A percentile compares a stretch with the other conserved stretches of the same genome.
phyloP scores from a whole-genome alignment of 176 grass and related monocot genomes.

The Zea luxurians region DNA sequence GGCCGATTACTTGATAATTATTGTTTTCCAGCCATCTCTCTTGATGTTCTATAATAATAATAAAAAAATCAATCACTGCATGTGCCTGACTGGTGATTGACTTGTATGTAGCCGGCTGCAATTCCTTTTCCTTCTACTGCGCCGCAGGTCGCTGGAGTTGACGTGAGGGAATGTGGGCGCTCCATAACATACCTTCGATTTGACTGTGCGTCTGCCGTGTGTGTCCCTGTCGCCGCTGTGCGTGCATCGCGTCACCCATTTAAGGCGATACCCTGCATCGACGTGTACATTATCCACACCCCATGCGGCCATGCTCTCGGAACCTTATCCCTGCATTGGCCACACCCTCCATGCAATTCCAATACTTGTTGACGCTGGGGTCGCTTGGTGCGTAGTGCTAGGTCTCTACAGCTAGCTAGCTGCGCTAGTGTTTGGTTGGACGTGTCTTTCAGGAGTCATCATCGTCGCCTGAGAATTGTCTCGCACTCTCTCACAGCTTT shows the following conservation, averaged over 20 bases:
- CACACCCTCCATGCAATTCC: background rate
- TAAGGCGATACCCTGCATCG: slow-evolving; percentile 7
- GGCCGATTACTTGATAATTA: too few species aligned
- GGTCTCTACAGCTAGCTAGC: background rate
- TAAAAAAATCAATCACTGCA: too few species aligned
- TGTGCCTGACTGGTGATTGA: background rate
- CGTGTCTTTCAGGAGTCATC: background rate
- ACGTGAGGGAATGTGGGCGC: background rate
- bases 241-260: background rate
- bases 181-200: background rate
- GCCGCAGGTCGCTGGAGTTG: background rate
- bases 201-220: background rate
- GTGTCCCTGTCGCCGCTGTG: background rate
- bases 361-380: background rate
- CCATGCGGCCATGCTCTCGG: background rate
- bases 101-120: background rate
- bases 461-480: background rate
- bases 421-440: background rate
- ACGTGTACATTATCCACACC: background rate
- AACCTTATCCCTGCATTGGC: background rate
- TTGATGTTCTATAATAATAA: too few species aligned
- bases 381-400: background rate
- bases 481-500: background rate
- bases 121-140: background rate
- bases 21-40: too few species aligned